Evolutionary conservation across 495 filamentous ascomycete genomes (phyloP).

Genomic region (Lophiostoma macrostomum): DNA sequence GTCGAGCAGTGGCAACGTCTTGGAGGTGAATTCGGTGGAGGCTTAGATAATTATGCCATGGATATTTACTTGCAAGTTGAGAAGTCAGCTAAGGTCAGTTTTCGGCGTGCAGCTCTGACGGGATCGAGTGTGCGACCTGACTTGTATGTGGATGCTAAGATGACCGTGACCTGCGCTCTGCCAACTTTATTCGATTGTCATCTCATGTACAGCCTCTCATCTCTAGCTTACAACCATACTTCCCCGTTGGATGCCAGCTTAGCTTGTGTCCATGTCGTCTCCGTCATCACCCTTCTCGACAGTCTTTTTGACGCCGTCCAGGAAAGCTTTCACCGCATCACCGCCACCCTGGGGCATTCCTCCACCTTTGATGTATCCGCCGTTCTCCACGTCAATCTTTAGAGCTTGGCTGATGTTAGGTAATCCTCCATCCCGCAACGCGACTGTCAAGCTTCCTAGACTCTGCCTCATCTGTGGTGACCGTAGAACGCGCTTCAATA

Average conservation of each 20-base stretch:
- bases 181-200: too few species aligned
- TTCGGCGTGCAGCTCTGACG: too few species aligned
- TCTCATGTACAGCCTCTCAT: too few species aligned
- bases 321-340: conserved; percentile 84
- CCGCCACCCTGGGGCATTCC: conserved; percentile 82
- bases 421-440: conserved; percentile 87
- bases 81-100: too few species aligned
- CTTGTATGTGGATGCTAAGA: too few species aligned
- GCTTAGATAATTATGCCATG: too few species aligned
- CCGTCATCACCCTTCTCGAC: conserved; percentile 57
- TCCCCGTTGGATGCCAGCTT: too few species aligned
- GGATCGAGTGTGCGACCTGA: too few species aligned
- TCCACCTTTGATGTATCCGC: conserved; percentile 69
- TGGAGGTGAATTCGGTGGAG: too few species aligned
- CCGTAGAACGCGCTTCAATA: conserved; percentile 78
- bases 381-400: conserved; percentile 72
- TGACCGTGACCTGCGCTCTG: too few species aligned
- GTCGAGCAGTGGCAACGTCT: too few species aligned
- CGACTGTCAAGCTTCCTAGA: conserved; percentile 75
- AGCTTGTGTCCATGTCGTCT: conserved; percentile 32
- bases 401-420: conserved; percentile 86
- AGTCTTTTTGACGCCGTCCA: conserved; percentile 78
- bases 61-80: too few species aligned
- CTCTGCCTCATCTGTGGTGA: conserved; percentile 91
- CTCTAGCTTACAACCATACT: neutral